Conservation (phyloP, 768 basidiomycete species). For the Hypholoma sublateritium region DNA sequence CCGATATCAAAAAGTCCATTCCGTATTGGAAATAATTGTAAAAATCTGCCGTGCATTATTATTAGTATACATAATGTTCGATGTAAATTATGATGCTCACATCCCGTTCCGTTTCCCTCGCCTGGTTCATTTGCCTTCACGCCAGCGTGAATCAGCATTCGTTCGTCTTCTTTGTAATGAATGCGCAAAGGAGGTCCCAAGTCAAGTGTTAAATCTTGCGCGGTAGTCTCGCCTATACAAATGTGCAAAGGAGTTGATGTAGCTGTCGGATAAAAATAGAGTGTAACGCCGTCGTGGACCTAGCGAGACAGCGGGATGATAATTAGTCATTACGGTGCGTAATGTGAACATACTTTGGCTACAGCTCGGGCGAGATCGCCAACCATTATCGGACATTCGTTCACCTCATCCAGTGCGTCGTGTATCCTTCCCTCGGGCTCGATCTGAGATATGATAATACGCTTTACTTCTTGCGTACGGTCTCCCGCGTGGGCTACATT, state of each 20-base stretch:
- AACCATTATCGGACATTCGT: conserved; percentile 63
- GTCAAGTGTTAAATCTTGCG: conserved; percentile 78
- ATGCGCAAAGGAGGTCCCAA: conserved; percentile 75
- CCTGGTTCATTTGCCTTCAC: conserved; percentile 33
- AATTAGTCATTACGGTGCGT: neutral
- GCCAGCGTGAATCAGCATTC: conserved; percentile 81
- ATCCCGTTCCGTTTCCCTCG: conserved; percentile 47
- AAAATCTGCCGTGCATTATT: conserved; percentile 55
- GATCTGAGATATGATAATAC: conserved; percentile 73
- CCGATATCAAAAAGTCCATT: conserved; percentile 82
- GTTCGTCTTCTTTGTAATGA: conserved; percentile 87
- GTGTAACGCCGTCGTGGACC: conserved; percentile 72
- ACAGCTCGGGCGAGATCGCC: conserved; percentile 70
- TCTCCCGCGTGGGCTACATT: conserved; percentile 59
- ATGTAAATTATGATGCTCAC: conserved; percentile 37
- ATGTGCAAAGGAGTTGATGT: conserved; percentile 51
- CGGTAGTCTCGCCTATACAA: conserved; percentile 71
- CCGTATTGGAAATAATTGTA: conserved; percentile 95
- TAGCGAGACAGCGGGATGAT: conserved; percentile 24
- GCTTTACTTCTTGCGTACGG: conserved; percentile 72
- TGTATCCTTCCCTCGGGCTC: conserved; percentile 49
- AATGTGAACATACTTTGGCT: conserved; percentile 52
- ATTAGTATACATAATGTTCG: neutral
- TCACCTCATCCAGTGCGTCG: conserved; percentile 76
- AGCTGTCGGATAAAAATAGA: conserved; percentile 64